Evolutionary conservation across 225 moss, liverwort and hornwort species (phyloP).

Genomic region (Physcomitrellopsis africana): DNA sequence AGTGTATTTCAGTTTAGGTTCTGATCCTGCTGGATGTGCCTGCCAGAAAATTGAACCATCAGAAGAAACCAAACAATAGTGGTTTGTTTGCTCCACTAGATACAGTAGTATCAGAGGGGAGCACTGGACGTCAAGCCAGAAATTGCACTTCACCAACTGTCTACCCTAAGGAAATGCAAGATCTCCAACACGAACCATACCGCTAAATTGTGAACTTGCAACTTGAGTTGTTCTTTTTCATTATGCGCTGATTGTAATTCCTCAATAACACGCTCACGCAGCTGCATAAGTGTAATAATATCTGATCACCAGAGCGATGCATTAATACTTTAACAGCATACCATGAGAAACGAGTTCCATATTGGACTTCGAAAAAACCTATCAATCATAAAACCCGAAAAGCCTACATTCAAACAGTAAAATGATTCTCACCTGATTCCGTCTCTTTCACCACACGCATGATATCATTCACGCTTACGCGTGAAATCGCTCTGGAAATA

Average conservation of each 20-base stretch:
- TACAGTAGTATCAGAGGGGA: background rate
- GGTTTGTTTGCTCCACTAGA: conserved; percentile 3
- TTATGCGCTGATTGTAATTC: conserved; percentile 64
- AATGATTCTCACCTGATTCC: conserved; percentile 69
- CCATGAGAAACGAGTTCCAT: background rate
- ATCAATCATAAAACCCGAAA: background rate
- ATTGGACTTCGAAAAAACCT: background rate
- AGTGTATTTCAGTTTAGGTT: conserved; percentile 57
- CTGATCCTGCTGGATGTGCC: conserved; percentile 74
- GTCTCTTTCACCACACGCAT: conserved; percentile 93
- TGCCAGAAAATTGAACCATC: conserved; percentile 29
- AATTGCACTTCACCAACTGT: background rate
- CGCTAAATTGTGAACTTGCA: conserved; percentile 71
- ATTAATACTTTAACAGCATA: conserved; percentile 2
- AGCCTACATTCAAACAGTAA: background rate
- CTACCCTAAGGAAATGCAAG: background rate
- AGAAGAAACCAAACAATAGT: background rate
- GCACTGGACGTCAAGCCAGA: conserved; percentile 17
- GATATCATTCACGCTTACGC: conserved; percentile 70
- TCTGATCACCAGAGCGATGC: conserved; percentile 56
- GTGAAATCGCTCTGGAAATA: conserved; percentile 43
- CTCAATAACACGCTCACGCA: conserved; percentile 79
- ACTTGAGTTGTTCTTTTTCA: conserved; percentile 66
- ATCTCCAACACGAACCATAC: conserved; percentile 27
- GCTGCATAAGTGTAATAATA: conserved; percentile 81